Percentiles rank a stretch among this genome's conserved stretches.
Evolutionary conservation across 106 monocot species (phyloP).

Genomic region (Apostasia ramifera): DNA sequence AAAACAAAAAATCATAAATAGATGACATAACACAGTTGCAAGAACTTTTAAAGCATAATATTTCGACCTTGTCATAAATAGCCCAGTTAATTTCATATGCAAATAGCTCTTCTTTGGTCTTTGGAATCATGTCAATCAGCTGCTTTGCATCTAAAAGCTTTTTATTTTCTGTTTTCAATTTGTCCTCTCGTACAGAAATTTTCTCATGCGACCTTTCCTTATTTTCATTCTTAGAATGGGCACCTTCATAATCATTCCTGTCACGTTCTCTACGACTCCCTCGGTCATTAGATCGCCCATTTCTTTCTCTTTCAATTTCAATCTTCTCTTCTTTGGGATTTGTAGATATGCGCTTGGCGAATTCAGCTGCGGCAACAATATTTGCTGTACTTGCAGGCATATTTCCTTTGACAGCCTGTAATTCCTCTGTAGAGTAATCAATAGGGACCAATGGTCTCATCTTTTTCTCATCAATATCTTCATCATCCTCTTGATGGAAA

Average conservation of each 20-base stretch:
- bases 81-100: constrained; percentile 87
- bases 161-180: constrained; percentile 55
- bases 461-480: constrained; percentile 76
- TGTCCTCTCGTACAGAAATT: constrained; percentile 43
- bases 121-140: constrained; percentile 97
- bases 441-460: constrained; percentile 97
- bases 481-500: constrained; percentile 88
- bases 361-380: constrained; percentile 81
- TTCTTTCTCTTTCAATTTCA: constrained; percentile 56
- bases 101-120: constrained; percentile 94
- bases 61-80: constrained; percentile 76
- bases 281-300: constrained; percentile 42
- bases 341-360: constrained; percentile 72
- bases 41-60: constrained; percentile 4
- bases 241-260: constrained; percentile 28
- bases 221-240: constrained; percentile 30
- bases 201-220: constrained; percentile 62
- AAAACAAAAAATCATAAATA: no score
- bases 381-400: constrained; percentile 41
- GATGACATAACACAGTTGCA: neutral
- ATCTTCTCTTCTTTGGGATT: constrained; percentile 66
- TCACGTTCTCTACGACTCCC: constrained; percentile 49
- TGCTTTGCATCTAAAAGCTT: constrained; percentile 98
- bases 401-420: constrained; percentile 56
- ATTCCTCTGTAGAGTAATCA: constrained; percentile 89